phyloP scores from a whole-genome alignment of 75 land plant species.

The Ceratopteris richardii region DNA sequence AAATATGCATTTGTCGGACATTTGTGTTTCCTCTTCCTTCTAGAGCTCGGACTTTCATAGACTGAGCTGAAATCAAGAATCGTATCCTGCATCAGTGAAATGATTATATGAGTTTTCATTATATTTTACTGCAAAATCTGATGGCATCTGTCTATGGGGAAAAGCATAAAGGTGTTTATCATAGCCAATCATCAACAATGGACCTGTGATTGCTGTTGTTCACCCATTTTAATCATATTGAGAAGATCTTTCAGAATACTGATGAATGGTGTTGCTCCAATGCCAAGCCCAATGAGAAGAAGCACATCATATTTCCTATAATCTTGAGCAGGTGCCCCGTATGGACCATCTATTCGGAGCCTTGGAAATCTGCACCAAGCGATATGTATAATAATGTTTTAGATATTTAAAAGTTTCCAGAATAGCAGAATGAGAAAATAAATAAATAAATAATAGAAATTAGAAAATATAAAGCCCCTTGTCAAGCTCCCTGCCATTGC shows the following conservation, averaged over 20 bases:
- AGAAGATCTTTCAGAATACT: conserved; percentile 50
- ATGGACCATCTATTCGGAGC: conserved; percentile 52
- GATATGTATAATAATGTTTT: too few relatives aligned
- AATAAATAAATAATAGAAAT: too few relatives aligned
- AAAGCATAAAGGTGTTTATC: too few relatives aligned
- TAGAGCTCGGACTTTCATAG: conserved; percentile 8
- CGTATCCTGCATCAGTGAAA: conserved; percentile 9
- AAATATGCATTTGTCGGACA: conserved; percentile 79
- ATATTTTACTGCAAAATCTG: too few relatives aligned
- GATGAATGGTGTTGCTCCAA: conserved; percentile 64
- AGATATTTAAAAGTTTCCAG: too few relatives aligned
- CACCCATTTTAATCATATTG: conserved; percentile 27
- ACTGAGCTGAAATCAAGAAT: conserved; percentile 18
- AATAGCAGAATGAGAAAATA: too few relatives aligned
- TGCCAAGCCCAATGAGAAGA: conserved; percentile 53
- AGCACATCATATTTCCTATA: conserved; percentile 52
- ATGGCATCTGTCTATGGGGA: too few relatives aligned
- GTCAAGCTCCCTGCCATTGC: too few relatives aligned
- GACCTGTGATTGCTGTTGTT: conserved; percentile 7
- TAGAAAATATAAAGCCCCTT: too few relatives aligned
- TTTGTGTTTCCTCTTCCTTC: conserved; percentile 6
- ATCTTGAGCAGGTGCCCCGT: conserved; percentile 67
- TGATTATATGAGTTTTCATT: too few relatives aligned
- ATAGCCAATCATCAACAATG: not conserved
- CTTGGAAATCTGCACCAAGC: conserved; percentile 30